phyloP scores from a whole-genome alignment of 2,329 filamentous ascomycete genomes.

The Akanthomyces muscarius region DNA sequence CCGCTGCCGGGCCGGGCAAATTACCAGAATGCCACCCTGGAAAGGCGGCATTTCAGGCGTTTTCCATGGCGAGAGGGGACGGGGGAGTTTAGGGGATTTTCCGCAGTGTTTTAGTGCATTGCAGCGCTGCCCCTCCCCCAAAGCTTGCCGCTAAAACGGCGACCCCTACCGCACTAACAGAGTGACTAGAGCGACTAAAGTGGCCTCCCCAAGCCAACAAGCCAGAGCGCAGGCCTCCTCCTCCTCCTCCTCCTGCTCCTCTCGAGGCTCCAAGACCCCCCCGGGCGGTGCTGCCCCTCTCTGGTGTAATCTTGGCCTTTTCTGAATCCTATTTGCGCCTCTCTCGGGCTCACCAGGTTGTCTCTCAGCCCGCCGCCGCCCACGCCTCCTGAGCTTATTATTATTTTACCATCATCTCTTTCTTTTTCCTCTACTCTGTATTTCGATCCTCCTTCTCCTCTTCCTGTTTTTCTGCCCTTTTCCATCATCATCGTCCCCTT shows the following conservation, averaged over 20 bases:
- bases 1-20: neutral
- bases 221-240: neutral
- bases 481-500: neutral
- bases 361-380: slow-evolving; percentile 1
- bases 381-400: slow-evolving; percentile 10
- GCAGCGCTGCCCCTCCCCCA: neutral
- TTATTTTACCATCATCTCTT: neutral
- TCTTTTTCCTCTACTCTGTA: neutral
- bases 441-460: neutral
- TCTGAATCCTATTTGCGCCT: neutral
- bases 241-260: too few species aligned
- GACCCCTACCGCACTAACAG: neutral
- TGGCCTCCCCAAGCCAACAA: neutral
- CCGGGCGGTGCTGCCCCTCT: slow-evolving; percentile 3
- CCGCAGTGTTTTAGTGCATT: neutral
- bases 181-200: too few species aligned
- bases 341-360: neutral
- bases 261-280: neutral
- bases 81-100: neutral
- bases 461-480: neutral
- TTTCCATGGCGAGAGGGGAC: neutral
- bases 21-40: neutral
- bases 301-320: slow-evolving; percentile 4
- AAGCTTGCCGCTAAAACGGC: neutral
- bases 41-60: neutral